phyloP scores from a whole-genome alignment of 768 basidiomycete species.

The Hydnum rufescens region DNA sequence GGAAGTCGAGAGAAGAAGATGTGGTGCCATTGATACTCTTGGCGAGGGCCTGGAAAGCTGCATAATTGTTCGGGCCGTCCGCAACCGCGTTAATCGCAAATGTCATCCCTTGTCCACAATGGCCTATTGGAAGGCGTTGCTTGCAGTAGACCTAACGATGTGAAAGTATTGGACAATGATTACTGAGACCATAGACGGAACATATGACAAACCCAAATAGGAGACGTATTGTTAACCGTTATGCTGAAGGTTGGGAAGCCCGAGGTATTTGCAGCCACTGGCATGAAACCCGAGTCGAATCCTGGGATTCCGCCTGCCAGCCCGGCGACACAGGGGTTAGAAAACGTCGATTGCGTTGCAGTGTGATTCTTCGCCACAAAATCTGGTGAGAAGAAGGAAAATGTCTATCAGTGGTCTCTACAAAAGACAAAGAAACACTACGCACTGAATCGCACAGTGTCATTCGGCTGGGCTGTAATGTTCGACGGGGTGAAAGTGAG shows the following conservation, averaged over 20 bases:
- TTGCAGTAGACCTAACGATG: conserved; percentile 2
- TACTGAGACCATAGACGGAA: neutral
- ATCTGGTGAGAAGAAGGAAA: neutral
- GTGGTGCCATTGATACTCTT: conserved; percentile 1
- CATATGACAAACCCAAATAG: conserved; percentile 5
- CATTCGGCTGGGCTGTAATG: conserved; percentile 7
- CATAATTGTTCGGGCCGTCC: conserved; percentile 9
- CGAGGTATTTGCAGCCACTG: conserved; percentile 3
- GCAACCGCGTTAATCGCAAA: conserved; percentile 11
- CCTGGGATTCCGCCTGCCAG: neutral
- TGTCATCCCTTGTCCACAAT: conserved; percentile 10
- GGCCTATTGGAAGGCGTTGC: conserved; percentile 1
- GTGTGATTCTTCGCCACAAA: conserved; percentile 6
- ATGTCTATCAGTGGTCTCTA: neutral
- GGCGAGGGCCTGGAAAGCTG: conserved; percentile 9
- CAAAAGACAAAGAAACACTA: neutral
- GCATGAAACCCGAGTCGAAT: conserved; percentile 11
- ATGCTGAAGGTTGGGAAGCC: conserved; percentile 6
- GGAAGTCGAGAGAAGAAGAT: conserved; percentile 6
- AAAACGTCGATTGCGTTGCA: conserved; percentile 8
- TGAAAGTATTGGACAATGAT: neutral
- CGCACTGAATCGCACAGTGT: conserved; percentile 11
- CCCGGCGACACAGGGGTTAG: conserved; percentile 6
- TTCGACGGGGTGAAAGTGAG: conserved; percentile 6
- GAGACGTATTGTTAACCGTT: conserved; percentile 9